phyloP scores from a whole-genome alignment of 495 filamentous ascomycete genomes.

The Chaetomium fimeti region DNA sequence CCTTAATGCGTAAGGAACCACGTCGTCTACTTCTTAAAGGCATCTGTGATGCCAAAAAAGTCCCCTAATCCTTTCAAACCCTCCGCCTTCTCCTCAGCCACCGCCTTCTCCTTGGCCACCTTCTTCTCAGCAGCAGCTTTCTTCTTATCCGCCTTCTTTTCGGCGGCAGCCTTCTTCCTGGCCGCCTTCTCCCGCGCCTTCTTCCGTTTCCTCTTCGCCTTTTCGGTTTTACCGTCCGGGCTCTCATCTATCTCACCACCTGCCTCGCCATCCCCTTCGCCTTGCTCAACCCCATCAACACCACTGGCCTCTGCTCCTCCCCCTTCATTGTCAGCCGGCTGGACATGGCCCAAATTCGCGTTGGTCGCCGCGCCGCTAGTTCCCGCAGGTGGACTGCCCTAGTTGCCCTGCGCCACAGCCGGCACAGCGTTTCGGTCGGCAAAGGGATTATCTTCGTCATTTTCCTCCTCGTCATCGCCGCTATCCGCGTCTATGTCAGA shows the following conservation, averaged over 20 bases:
- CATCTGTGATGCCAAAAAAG: neutral
- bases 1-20: too few species aligned
- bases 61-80: neutral
- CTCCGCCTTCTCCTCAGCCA: neutral
- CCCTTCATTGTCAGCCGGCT: neutral
- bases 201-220: neutral
- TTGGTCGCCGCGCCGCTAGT: neutral
- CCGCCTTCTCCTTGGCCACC: neutral
- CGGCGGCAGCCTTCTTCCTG: neutral
- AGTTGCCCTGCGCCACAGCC: constrained; percentile 23
- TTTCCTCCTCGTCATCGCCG: constrained; percentile 47
- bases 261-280: neutral
- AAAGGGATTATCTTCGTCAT: constrained; percentile 70
- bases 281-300: neutral
- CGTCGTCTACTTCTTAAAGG: too few species aligned
- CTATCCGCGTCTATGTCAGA: constrained; percentile 14
- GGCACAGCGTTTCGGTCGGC: constrained; percentile 62
- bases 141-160: neutral
- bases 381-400: neutral
- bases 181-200: neutral
- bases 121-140: neutral
- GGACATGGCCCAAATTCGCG: too few species aligned
- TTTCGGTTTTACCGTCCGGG: too few species aligned
- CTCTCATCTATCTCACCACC: neutral
- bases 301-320: neutral